Evolutionary conservation across 352 stramenopile genomes (phyloP), one percentile per base, ranked within the genome.

Genomic region (Globisporangium acanthophoron): DNA sequence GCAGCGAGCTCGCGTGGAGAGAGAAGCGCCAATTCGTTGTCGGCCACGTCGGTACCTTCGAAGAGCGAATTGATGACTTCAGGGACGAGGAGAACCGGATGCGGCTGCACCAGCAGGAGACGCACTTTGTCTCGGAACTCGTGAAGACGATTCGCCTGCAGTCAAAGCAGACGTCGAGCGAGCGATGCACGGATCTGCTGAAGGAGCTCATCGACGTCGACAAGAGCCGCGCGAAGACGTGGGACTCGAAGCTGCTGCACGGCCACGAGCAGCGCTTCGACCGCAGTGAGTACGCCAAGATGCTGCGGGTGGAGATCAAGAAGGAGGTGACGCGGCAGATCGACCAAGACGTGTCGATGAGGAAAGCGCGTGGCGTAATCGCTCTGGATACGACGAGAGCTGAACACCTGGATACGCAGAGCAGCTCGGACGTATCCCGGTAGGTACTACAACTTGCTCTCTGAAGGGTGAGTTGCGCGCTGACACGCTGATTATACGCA

Each of bases 141-240:
- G 70, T 91, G 11, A 91, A 91, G 52, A 90, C 74, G 2, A 63
- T 92, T 27, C 69, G 80, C 2, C 73, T 89, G 65, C 80, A 92
- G 54, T 66, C 74, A 0, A 84, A 86, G 52, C 70, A 82, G 40
- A 83, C 67, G 2, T 86, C 66, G 13, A 85, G 71, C 39, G 73
- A 90, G 41, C 59, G 83, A 15, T 73, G 64, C 3, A 77, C 73
- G 3, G 70, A 84, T 27, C 44, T 92, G 1, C 51, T 92, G 1
- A 59, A 88, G 52, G 83, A 91, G 54, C 68, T 92, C 1, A 71
- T 90, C 15, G 51, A 67, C 8, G 78, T 91, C 8, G 80, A 91
- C 37, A 74, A 60, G 51, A 91, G 73, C 39, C 74, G 66, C 6
- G 58, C 65, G 3, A 76, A 80, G 60, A 67, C 64, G 27, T 92